phyloP scores from a whole-genome alignment of 495 filamentous ascomycete species.

The Hyaloscypha finlandica region DNA sequence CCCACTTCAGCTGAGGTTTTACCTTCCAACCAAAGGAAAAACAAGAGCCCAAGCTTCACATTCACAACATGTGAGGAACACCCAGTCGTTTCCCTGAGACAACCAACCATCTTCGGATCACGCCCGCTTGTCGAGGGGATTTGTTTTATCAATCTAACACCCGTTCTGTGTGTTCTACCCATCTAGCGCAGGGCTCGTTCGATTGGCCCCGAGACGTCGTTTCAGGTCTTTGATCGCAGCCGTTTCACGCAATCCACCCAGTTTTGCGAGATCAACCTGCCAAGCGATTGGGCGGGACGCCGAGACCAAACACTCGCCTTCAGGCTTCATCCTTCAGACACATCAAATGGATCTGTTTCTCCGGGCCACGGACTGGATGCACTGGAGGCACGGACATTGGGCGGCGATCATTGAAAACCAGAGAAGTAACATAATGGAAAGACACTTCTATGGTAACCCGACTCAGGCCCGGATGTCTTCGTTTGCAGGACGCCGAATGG shows the following conservation, averaged over 20 bases:
- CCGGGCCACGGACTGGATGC: neutral
- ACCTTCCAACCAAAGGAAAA: neutral
- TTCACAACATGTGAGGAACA: neutral
- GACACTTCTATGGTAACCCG: neutral
- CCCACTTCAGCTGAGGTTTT: neutral
- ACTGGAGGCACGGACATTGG: neutral
- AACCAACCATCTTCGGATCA: neutral
- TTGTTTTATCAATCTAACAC: neutral
- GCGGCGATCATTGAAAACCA: conserved; percentile 10
- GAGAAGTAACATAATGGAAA: neutral
- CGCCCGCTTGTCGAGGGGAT: neutral
- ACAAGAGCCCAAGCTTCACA: neutral
- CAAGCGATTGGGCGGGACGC: neutral
- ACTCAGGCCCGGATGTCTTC: neutral
- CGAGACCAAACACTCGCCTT: neutral
- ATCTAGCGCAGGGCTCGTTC: neutral
- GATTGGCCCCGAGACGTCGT: neutral
- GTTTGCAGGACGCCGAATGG: neutral
- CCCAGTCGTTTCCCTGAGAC: conserved; percentile 2
- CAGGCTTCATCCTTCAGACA: neutral
- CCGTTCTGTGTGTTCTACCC: neutral
- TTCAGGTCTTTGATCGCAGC: neutral
- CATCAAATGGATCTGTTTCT: conserved; percentile 8
- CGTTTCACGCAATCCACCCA: neutral
- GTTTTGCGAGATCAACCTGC: neutral